These are phyloP conservation scores for Geosmithia morbida DNA, from an alignment of 2,329 filamentous ascomycete species.

Conservation along the genomic window DNA sequence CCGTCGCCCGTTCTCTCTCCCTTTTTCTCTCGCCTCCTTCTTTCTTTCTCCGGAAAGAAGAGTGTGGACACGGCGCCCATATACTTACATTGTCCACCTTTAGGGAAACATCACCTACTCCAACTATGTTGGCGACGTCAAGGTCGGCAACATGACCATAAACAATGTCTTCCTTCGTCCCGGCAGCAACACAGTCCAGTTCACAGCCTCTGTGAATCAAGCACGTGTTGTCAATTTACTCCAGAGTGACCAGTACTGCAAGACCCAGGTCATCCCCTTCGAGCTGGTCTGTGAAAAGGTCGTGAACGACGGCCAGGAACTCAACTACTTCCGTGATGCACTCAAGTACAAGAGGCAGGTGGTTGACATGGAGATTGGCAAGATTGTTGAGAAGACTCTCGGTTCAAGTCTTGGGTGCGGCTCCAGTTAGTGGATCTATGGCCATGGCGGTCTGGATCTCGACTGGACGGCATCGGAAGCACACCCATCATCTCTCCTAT, in stretches of 20 bases:
- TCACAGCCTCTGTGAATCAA: conserved; percentile 40
- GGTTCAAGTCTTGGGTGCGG: conserved; percentile 12
- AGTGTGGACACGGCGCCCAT: no score
- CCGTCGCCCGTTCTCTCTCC: no score
- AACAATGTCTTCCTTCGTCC: conserved; percentile 43
- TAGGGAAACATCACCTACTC: conserved; percentile 49
- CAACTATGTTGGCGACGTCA: conserved; percentile 34
- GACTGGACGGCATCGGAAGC: background rate
- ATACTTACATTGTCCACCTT: conserved; percentile 1
- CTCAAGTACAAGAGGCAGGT: conserved; percentile 35
- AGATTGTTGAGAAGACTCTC: conserved; percentile 21
- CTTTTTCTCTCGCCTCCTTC: background rate
- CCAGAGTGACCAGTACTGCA: conserved; percentile 31
- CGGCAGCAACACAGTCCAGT: conserved; percentile 39
- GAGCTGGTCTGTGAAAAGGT: conserved; percentile 37
- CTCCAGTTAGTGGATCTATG: conserved; percentile 3
- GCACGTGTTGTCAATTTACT: conserved; percentile 23
- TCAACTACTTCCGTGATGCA: conserved; percentile 42
- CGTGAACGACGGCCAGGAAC: conserved; percentile 30
- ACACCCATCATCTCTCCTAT: background rate
- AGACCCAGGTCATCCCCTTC: conserved; percentile 38
- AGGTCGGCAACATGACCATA: conserved; percentile 42
- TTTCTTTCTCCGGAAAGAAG: no score
- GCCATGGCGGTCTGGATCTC: background rate
- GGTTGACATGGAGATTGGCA: conserved; percentile 34